Conservation (phyloP, 2,329 filamentous ascomycete genomes). For the Fusarium sp. region DNA sequence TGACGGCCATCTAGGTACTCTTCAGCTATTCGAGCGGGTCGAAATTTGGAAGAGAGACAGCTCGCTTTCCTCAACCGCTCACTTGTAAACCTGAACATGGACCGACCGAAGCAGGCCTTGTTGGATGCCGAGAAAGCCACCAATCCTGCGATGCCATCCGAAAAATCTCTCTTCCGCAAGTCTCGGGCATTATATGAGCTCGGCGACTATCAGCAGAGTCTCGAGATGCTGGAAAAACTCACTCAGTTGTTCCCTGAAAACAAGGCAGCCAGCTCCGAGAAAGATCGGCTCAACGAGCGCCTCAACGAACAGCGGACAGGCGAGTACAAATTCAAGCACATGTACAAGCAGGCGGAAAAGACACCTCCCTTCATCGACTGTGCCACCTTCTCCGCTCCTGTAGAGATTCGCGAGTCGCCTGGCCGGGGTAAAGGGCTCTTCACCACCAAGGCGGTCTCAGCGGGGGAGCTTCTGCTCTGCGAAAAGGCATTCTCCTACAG, state of each 20-base stretch:
- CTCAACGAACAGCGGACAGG: neutral
- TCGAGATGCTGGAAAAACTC: neutral
- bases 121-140: neutral
- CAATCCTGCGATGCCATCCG: neutral
- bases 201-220: neutral
- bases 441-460: neutral
- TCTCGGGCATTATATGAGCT: neutral
- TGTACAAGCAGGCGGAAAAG: neutral
- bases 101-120: neutral
- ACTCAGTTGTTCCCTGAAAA: neutral
- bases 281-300: neutral
- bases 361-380: neutral
- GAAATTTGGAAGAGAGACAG: neutral
- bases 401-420: neutral
- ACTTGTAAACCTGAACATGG: neutral
- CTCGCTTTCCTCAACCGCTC: neutral
- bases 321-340: neutral
- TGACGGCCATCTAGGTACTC: neutral
- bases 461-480: neutral
- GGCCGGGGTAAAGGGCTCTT: neutral
- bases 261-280: neutral
- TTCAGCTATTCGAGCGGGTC: neutral
- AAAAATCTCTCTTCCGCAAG: neutral
- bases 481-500: neutral
- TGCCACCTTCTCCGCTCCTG: neutral